Evolutionary conservation across 2,329 filamentous ascomycete genomes (phyloP).

Genomic region (Curvularia hawaiiensis): DNA sequence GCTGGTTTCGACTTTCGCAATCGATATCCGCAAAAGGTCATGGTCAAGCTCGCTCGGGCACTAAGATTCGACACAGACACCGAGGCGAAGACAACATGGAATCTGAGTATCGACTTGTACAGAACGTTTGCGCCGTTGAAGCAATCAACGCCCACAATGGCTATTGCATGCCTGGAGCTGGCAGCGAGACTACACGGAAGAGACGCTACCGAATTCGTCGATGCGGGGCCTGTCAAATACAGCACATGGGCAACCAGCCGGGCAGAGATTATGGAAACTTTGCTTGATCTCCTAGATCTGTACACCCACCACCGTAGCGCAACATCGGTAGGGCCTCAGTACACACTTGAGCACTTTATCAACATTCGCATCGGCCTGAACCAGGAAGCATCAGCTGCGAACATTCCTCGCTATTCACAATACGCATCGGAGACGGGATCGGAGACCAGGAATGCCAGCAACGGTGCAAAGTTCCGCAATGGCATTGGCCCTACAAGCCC

Average conservation of each 20-base stretch:
- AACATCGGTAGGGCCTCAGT: conserved; percentile 74
- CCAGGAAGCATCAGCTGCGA: conserved; percentile 71
- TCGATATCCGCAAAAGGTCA: conserved; percentile 81
- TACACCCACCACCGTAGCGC: conserved; percentile 82
- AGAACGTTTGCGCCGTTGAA: conserved; percentile 93
- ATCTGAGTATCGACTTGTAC: conserved; percentile 86
- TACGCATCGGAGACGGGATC: conserved; percentile 42
- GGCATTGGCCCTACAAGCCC: conserved; percentile 42
- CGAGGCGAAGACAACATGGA: conserved; percentile 73
- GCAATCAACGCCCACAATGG: conserved; percentile 84
- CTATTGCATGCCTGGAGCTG: conserved; percentile 80
- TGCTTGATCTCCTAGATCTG: conserved; percentile 88
- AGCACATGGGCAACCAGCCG: conserved; percentile 51
- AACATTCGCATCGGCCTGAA: conserved; percentile 87
- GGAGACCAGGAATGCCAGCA: conserved; percentile 24
- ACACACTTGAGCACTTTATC: conserved; percentile 80
- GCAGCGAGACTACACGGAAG: conserved; percentile 70
- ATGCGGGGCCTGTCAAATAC: conserved; percentile 55
- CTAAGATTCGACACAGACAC: conserved; percentile 59
- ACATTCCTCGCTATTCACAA: conserved; percentile 65
- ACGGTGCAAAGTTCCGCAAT: conserved; percentile 39
- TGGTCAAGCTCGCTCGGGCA: conserved; percentile 76
- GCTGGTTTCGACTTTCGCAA: conserved; percentile 93
- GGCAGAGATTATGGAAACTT: conserved; percentile 66
- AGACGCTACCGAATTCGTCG: conserved; percentile 56